phyloP scores from a whole-genome alignment of 345 rosid genomes.

The rapeseed (Brassica napus) region Da-Ae NC_063442.1:4528501-4529000 shows the following conservation, averaged over 20 bases:
- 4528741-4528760: neutral
- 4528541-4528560: slow-evolving; percentile 3
- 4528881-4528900: neutral
- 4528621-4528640: slow-evolving; percentile 85
- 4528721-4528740: neutral
- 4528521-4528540: slow-evolving; percentile 69
- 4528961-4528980: slow-evolving; percentile 99
- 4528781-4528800: slow-evolving; percentile 91
- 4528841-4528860: slow-evolving; percentile 91
- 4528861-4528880: neutral
- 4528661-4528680: slow-evolving; percentile 96
- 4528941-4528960: slow-evolving; percentile 98
- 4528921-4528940: slow-evolving; percentile 93
- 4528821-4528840: slow-evolving; percentile 96
- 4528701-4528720: neutral
- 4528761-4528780: neutral
- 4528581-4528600: neutral
- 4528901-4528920: slow-evolving; percentile 6
- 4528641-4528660: slow-evolving; percentile 93
- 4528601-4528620: neutral
- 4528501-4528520: slow-evolving; percentile 54
- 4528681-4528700: slow-evolving; percentile 97
- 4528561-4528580: neutral
- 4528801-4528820: slow-evolving; percentile 92
- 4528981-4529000: slow-evolving; percentile 87